These are phyloP conservation scores for Penicillium janthinellum DNA, from an alignment of 2,329 filamentous ascomycete genomes.

Conservation along the genomic window DNA sequence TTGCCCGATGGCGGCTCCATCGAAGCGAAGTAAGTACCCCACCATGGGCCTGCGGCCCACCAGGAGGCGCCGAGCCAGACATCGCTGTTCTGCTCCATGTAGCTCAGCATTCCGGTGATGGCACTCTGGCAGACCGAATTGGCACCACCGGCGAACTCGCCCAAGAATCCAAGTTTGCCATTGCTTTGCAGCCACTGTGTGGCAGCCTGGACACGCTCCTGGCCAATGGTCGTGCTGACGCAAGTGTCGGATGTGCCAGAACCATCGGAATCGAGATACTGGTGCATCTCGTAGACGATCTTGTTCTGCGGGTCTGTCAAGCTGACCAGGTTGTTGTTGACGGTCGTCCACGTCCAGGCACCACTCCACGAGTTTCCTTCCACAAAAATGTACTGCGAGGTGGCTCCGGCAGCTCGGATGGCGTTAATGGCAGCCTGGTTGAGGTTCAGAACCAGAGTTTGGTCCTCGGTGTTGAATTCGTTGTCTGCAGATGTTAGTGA, in stretches of 20 bases:
- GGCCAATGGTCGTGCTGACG: constrained; percentile 57
- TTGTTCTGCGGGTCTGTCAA: constrained; percentile 57
- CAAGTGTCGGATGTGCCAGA: constrained; percentile 55
- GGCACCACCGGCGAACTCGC: constrained; percentile 56
- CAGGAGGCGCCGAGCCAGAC: constrained; percentile 61
- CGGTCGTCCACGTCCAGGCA: constrained; percentile 53
- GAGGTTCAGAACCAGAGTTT: constrained; percentile 59
- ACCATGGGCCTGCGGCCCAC: constrained; percentile 65
- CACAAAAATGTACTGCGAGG: constrained; percentile 59
- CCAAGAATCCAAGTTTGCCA: constrained; percentile 57
- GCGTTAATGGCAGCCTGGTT: constrained; percentile 67
- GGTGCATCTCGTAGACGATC: constrained; percentile 64
- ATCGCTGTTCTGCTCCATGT: constrained; percentile 58
- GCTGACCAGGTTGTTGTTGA: constrained; percentile 46
- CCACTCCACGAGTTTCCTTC: constrained; percentile 56
- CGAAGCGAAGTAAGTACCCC: constrained; percentile 44
- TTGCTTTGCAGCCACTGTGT: constrained; percentile 56
- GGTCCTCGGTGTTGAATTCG: constrained; percentile 66
- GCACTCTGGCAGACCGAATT: constrained; percentile 54
- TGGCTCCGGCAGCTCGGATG: constrained; percentile 63
- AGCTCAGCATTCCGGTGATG: constrained; percentile 54
- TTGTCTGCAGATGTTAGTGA: constrained; percentile 49
- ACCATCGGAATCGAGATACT: constrained; percentile 61
- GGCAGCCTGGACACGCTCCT: constrained; percentile 48
- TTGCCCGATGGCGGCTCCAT: constrained; percentile 9